Evolutionary conservation across 768 basidiomycete species (phyloP), one percentile per base, ranked within the genome.

Genomic region (Calvatia gigantea): DNA sequence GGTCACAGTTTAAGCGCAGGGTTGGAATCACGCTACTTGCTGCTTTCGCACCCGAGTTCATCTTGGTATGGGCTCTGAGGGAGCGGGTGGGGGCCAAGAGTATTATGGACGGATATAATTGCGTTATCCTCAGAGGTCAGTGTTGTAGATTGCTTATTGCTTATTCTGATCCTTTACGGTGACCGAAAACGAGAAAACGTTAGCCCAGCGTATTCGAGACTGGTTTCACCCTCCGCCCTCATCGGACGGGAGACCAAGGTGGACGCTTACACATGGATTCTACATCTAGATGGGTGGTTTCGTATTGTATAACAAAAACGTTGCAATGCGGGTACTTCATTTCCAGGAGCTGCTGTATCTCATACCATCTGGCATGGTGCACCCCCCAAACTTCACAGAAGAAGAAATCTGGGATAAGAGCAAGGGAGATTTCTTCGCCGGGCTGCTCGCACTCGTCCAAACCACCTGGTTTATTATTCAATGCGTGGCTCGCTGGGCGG

Each of bases 361-460:
- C 17, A 14, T 37, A 12, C 5, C 12, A 12, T 5, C 12, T 4
- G 17, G 17, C 14, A 37, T 37, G 4, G 14, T 37, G 12, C 14
- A 37, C 35, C 14, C 7, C 14, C 29, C 45, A 9, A 9, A 5
- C 29, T n/a, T 47, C 14, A 37, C 35, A 11, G 35, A 37, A 37
- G 35, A 37, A n/a, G 35, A 37, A 12, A 37, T 37, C 35, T 32
- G 28, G 2, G 62, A 68, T 61, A 61, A 59, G 27, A 68, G 64
- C 59, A 68, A 68, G 50, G 64, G 58, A 0, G 62, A 68, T 28
- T 52, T 47, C 9, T 54, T 70, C 7, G 38, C 62, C 7, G 69
- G 68, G 29, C 27, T 50, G 4, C 25, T 68, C 9, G 58, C 63
- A 9, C 6, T 65, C 9, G 14, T 62, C 4, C 69, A 70, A 47